Percentiles rank a stretch among this genome's conserved stretches.
Conservation (phyloP, 1,139 yeast species). For the Nakaseomyces nivariensis region DNA sequence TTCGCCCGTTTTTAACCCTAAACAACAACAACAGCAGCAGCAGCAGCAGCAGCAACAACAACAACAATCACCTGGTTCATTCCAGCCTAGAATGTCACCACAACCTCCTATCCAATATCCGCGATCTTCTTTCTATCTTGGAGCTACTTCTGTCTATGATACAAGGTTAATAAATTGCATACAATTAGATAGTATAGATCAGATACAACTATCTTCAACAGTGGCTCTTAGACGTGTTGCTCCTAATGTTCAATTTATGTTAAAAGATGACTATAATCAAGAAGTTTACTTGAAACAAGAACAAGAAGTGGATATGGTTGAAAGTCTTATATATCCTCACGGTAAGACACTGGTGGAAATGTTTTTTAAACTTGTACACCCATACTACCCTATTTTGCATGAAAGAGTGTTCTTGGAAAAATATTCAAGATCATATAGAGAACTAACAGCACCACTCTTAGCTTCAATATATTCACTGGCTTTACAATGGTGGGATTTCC, state of each 20-base stretch:
- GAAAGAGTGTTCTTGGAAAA: slow-evolving; percentile 69
- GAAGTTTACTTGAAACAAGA: slow-evolving; percentile 54
- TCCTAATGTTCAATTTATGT: slow-evolving; percentile 51
- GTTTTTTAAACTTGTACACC: slow-evolving; percentile 67
- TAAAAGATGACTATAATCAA: slow-evolving; percentile 64
- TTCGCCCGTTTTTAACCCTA: too few relatives aligned
- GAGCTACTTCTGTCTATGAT: slow-evolving; percentile 65
- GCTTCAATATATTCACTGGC: slow-evolving; percentile 72
- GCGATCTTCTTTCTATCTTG: slow-evolving; percentile 65
- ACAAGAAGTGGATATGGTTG: slow-evolving; percentile 61
- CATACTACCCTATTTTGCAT: slow-evolving; percentile 67
- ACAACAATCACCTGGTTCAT: background rate
- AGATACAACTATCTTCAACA: slow-evolving; percentile 38
- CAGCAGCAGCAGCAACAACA: background rate
- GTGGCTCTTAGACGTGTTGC: slow-evolving; percentile 60
- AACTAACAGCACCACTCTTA: slow-evolving; percentile 64
- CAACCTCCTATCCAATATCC: slow-evolving; percentile 49
- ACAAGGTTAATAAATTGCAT: slow-evolving; percentile 46
- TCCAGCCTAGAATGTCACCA: slow-evolving; percentile 22
- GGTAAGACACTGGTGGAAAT: slow-evolving; percentile 63
- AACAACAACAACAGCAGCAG: too few relatives aligned
- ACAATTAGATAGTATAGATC: slow-evolving; percentile 38
- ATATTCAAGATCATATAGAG: slow-evolving; percentile 66
- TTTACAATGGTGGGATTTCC: slow-evolving; percentile 79
- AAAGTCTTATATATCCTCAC: slow-evolving; percentile 64